phyloP scores from a whole-genome alignment of 805 yeast genomes.

The Ogataea dorogensis region DNA sequence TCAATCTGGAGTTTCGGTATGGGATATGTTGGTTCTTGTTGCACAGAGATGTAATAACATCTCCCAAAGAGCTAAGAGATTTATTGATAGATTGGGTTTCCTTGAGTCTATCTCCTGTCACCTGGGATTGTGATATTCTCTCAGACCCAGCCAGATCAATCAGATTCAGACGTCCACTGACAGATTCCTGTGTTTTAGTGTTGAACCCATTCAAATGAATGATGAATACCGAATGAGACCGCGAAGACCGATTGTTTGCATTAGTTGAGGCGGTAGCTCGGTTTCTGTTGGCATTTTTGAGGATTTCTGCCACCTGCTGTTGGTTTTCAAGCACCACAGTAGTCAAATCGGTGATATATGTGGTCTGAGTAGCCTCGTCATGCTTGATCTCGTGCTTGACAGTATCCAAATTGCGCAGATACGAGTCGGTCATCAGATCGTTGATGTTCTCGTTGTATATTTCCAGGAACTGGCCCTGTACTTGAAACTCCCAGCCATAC shows the following conservation, averaged over 20 bases:
- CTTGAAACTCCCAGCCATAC: conserved; percentile 60
- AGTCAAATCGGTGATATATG: conserved; percentile 61
- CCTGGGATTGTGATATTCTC: conserved; percentile 71
- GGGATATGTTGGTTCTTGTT: conserved; percentile 52
- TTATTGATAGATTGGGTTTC: conserved; percentile 90
- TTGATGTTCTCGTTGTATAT: conserved; percentile 81
- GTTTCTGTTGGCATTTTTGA: conserved; percentile 55
- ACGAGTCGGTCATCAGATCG: conserved; percentile 54
- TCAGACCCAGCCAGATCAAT: conserved; percentile 96
- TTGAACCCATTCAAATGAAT: conserved; percentile 59
- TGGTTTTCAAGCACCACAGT: conserved; percentile 42
- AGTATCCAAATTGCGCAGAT: conserved; percentile 20
- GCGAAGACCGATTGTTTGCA: conserved; percentile 79
- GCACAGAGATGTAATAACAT: conserved; percentile 58
- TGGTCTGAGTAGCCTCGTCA: conserved; percentile 50
- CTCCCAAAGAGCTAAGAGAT: conserved; percentile 85
- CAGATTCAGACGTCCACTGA: conserved; percentile 67
- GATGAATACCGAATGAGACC: conserved; percentile 85
- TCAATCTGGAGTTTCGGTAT: conserved; percentile 68
- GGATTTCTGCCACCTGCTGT: conserved; percentile 46
- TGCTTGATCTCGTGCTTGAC: conserved; percentile 70
- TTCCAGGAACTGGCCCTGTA: conserved; percentile 79
- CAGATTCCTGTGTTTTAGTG: conserved; percentile 42
- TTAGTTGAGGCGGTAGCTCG: conserved; percentile 81
- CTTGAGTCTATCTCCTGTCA: conserved; percentile 71